A percentile compares a stretch with the other conserved stretches of the same genome.
These are phyloP conservation scores for Mycena vitilis DNA, from an alignment of 768 basidiomycete species.

Conservation along the genomic window DNA sequence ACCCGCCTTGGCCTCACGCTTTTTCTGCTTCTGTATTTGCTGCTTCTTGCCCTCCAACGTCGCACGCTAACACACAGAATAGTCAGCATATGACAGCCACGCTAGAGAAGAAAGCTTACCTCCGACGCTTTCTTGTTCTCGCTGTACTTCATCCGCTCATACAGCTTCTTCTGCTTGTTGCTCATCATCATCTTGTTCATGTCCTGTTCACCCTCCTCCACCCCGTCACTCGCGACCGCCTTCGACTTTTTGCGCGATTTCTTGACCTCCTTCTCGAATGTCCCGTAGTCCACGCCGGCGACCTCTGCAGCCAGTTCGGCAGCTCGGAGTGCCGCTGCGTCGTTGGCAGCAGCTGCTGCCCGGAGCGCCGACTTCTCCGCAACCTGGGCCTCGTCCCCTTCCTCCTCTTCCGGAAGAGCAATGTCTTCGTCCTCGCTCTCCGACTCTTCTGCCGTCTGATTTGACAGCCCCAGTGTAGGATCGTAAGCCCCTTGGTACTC, in stretches of 20 bases:
- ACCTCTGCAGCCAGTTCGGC: conserved; percentile 95
- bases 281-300: conserved; percentile 81
- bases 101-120: conserved; percentile 60
- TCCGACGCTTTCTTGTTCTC: conserved; percentile 81
- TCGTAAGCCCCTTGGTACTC: conserved; percentile 83
- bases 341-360: conserved; percentile 53
- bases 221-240: conserved; percentile 43
- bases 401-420: conserved; percentile 40
- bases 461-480: conserved; percentile 58
- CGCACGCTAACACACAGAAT: conserved; percentile 59
- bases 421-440: conserved; percentile 49
- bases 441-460: conserved; percentile 47
- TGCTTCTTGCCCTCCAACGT: conserved; percentile 70
- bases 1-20: conserved; percentile 47
- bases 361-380: conserved; percentile 44
- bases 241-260: conserved; percentile 62
- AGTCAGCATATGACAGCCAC: conserved; percentile 13
- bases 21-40: conserved; percentile 65
- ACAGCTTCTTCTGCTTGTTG: conserved; percentile 92
- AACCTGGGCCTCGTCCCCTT: conserved; percentile 40
- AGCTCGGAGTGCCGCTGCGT: conserved; percentile 78
- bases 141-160: conserved; percentile 92
- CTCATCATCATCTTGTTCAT: conserved; percentile 99
- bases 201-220: conserved; percentile 71
- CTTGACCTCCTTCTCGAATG: conserved; percentile 81